These are phyloP conservation scores for Ceratobasidium sp. DNA, from an alignment of 1,284 basidiomycete genomes.

Conservation along the genomic window DNA sequence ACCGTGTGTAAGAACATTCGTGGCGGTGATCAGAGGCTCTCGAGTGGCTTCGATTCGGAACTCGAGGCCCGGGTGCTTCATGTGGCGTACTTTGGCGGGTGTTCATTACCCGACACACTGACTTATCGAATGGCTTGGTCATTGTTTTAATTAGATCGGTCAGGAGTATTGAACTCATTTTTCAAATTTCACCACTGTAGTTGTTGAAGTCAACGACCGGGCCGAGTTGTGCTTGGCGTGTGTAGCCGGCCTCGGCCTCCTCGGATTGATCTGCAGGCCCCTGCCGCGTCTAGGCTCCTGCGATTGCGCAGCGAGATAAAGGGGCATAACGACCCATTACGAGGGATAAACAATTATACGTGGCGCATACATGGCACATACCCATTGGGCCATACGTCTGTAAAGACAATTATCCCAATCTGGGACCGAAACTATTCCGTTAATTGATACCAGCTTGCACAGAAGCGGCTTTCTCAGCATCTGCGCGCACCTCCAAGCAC, in stretches of 20 bases:
- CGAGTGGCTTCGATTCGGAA: not conserved
- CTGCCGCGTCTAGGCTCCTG: not conserved
- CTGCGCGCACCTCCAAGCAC: constrained; percentile 1
- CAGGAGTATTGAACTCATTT: not conserved
- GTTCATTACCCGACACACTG: not conserved
- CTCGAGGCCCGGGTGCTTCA: not conserved
- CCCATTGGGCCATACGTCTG: not conserved
- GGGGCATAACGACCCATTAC: not conserved
- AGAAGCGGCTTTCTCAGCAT: too few relatives aligned
- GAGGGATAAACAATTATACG: not conserved
- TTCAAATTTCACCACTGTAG: not conserved
- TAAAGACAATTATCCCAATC: not conserved
- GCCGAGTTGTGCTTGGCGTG: not conserved
- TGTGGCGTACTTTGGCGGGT: not conserved
- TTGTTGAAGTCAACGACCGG: not conserved
- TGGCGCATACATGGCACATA: constrained; percentile 1
- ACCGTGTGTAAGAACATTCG: not conserved
- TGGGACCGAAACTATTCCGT: not conserved
- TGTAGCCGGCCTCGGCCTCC: not conserved
- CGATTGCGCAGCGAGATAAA: not conserved
- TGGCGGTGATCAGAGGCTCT: not conserved
- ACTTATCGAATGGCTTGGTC: not conserved
- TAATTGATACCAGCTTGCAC: not conserved
- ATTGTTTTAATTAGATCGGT: not conserved
- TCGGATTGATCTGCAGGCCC: not conserved